Percentiles rank a stretch among this genome's conserved stretches.
These are phyloP conservation scores for Aspergillus persii DNA, from an alignment of 2,329 filamentous ascomycete species.

Conservation along the genomic window DNA sequence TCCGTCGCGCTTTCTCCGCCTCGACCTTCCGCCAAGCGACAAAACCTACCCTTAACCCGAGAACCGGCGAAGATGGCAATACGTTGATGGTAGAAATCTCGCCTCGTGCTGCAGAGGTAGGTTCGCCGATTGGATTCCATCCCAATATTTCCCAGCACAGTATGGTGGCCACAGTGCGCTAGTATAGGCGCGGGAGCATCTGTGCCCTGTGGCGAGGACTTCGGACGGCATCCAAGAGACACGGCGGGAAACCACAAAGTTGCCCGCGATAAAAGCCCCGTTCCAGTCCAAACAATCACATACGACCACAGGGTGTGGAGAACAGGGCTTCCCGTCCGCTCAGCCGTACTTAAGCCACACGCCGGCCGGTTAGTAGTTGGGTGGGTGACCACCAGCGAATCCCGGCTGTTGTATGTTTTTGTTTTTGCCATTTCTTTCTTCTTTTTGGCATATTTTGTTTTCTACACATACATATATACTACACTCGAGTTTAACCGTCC, in stretches of 20 bases:
- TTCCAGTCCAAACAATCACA: constrained; percentile 23
- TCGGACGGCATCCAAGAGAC: not conserved
- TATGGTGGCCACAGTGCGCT: not conserved
- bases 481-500: too few relatives aligned
- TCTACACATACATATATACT: not conserved
- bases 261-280: constrained; percentile 16
- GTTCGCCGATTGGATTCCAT: constrained; percentile 21
- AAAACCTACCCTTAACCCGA: constrained; percentile 63
- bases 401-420: constrained; percentile 46
- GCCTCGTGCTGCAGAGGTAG: constrained; percentile 73
- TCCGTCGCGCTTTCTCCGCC: constrained; percentile 33
- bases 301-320: constrained; percentile 48
- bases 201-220: constrained; percentile 1
- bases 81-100: constrained; percentile 82
- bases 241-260: not conserved
- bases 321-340: constrained; percentile 49
- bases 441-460: constrained; percentile 3
- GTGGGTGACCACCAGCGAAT: constrained; percentile 49
- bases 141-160: not conserved
- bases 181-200: not conserved
- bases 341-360: constrained; percentile 48
- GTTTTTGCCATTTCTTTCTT: constrained; percentile 14
- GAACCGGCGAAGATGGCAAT: constrained; percentile 78
- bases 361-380: constrained; percentile 47
- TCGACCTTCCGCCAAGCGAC: constrained; percentile 35